Evolutionary conservation across 177 flowering plant species (phyloP), one percentile per base, ranked within the genome.

Genomic region (Vitis hybrid): DNA sequence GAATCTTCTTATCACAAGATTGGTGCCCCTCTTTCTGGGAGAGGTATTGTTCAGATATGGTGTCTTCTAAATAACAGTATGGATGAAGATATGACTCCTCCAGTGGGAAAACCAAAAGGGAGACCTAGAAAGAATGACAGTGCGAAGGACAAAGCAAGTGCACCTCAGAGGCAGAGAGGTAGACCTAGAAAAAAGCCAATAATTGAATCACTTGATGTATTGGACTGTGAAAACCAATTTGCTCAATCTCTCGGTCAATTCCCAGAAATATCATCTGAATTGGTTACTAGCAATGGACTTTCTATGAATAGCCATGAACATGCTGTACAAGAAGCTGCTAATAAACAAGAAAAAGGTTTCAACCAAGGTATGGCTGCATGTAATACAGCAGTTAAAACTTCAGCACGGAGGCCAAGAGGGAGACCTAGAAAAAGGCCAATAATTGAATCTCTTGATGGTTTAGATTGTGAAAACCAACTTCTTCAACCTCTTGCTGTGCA

Each of bases 1-100:
- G 97, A 86, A 49, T 88, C 94, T 59, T 87, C 92, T 65, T 88
- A 87, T 85, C 97, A 96, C 86, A 88, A 87, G 82, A 70, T 94
- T 32, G 99, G 97, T 60, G 84, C 71, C 48, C 83, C 89, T 58
- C 81, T 93, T 67, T 75, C 77, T 66, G 98, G 99, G 34, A 84
- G 93, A 82, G 99, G 99, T 64, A 69, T 83, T 32, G 67, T 93
- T 77, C 98, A 93, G 78, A 87, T 96, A 82, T 96, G 98, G 99
- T 93, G 89, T 78, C 57, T 93, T 58, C 69, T 91, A 58, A 86
- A 81, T 79, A 68, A 52, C 45, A 50, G 49, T 55, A 55, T 9
- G 21, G 71, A 82, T 66, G 85, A 78, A 69, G 86, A 76, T 54
- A 51, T 10, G 14, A 64, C 51, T 50, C 49, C 71, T 68, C 45